Percentiles rank a stretch among this genome's conserved stretches.
phyloP scores from a whole-genome alignment of 1,284 basidiomycete species.

The Ganoderma meredithae region DNA sequence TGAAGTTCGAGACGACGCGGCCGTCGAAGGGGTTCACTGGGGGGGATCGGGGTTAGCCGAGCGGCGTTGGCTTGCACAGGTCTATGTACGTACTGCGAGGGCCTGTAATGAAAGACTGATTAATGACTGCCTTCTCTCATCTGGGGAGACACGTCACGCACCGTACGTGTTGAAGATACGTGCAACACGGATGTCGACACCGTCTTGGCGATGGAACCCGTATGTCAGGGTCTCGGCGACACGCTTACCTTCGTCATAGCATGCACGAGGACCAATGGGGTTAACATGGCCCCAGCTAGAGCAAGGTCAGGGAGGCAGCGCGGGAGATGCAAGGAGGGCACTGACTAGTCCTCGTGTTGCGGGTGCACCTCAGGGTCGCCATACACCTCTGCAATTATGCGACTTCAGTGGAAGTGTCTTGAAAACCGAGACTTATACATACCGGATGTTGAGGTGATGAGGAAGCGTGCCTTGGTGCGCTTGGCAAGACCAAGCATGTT shows the following conservation, averaged over 20 bases:
- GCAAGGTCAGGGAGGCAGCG: slow-evolving; percentile 19
- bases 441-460: slow-evolving; percentile 95
- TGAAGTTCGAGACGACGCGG: slow-evolving; percentile 98
- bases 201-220: slow-evolving; percentile 93
- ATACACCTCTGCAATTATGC: slow-evolving; percentile 79
- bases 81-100: slow-evolving; percentile 52
- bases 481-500: slow-evolving; percentile 99
- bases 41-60: slow-evolving; percentile 31
- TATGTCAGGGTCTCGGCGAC: slow-evolving; percentile 96
- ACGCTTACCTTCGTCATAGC: slow-evolving; percentile 98
- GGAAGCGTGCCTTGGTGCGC: slow-evolving; percentile 95
- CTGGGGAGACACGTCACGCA: slow-evolving; percentile 31
- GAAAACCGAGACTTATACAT: slow-evolving; percentile 23
- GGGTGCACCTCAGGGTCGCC: slow-evolving; percentile 98
- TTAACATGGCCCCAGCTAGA: slow-evolving; percentile 96
- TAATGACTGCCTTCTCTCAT: neutral
- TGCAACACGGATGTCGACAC: slow-evolving; percentile 94
- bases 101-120: slow-evolving; percentile 38
- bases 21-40: slow-evolving; percentile 96
- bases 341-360: slow-evolving; percentile 92
- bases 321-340: slow-evolving; percentile 21
- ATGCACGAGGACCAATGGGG: slow-evolving; percentile 95
- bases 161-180: slow-evolving; percentile 96
- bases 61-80: slow-evolving; percentile 2
- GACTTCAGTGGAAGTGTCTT: slow-evolving; percentile 17